These are phyloP conservation scores for Cruciata laevipes DNA, from an alignment of 257 asterid species.

Conservation along the genomic window DNA sequence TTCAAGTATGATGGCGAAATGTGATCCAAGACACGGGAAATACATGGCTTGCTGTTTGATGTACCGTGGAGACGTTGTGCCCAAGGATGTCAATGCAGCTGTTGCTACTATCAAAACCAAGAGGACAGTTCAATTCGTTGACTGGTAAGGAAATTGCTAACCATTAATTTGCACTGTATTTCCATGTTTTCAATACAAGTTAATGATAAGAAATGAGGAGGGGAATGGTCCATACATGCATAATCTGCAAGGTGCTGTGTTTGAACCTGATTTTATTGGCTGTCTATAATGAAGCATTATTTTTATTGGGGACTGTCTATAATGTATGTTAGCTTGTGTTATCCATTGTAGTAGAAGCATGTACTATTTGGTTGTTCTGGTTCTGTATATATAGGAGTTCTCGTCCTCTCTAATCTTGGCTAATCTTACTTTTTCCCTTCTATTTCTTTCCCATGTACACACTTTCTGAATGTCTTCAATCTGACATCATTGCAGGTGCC, in stretches of 20 bases:
- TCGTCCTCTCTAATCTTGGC: neutral
- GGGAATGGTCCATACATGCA: neutral
- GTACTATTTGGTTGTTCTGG: too few species aligned
- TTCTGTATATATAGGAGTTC: neutral
- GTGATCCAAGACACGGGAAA: conserved; percentile 91
- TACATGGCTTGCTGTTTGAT: conserved; percentile 98
- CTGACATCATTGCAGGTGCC: conserved; percentile 51
- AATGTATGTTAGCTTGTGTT: conserved; percentile 13
- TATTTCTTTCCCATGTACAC: neutral
- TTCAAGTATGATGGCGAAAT: conserved; percentile 92
- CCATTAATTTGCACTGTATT: neutral
- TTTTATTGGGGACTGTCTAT: too few species aligned
- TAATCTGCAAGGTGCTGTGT: conserved; percentile 2
- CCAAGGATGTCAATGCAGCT: conserved; percentile 94
- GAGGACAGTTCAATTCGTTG: conserved; percentile 88
- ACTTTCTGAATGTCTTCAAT: neutral
- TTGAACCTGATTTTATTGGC: too few species aligned
- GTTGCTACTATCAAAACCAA: conserved; percentile 85
- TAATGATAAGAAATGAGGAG: neutral
- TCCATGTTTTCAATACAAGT: neutral
- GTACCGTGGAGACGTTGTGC: conserved; percentile 94
- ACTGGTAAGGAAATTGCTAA: conserved; percentile 49
- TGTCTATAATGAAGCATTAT: neutral
- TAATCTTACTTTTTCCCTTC: neutral
- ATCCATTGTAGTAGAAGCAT: conserved; percentile 1